Base-by-base conservation (phyloP, 768 basidiomycete genomes). In the Mycena indigotica region DNA sequence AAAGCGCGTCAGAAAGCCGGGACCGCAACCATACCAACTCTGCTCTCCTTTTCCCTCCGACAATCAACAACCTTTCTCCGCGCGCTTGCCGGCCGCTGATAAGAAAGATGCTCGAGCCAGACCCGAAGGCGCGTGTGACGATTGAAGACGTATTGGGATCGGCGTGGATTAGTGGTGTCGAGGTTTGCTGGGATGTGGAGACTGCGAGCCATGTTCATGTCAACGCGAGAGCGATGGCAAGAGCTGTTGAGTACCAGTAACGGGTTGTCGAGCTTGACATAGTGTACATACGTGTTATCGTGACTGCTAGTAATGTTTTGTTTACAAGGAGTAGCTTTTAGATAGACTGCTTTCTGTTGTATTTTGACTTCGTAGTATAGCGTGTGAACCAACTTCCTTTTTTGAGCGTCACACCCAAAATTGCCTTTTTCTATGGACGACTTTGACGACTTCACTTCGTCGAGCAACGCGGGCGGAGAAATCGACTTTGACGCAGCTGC, bases 31-130 rank as follows among this genome's bases (percentile, higher is more conserved):
- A 35, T 28, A 53, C 56, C 10, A 55, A 55, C 30, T 35, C 21
- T 72, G 68, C 61, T 80, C 77, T 16, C 23, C 24, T 50, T 16
- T 63, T 63, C 58, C 62, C 62, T 6, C 79, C 84, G 50, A 95
- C 95, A 25, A 88, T 98, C 68, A 89, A 88, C 76, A 95, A 96
- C 70, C 78, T 98, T 57, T 87, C 84, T 53, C 95, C 96, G 6
- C 82, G 92, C 52, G 87, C 88, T 52, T 96, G 94, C 65, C 79
- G 96, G 35, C 78, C 82, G 28, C 73, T 98, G 57, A 84, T 98
- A 52, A 85, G 95, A 66, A 85, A 85, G 77, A 98, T 99, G 95
- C 82, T 99, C 55, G 94, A 98, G 69, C 97, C 96, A 3, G 88
- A 97, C 67, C 93, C 95, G 23, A 88, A 88, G 71, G 71, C 77